phyloP scores from a whole-genome alignment of 2,329 filamentous ascomycete species.

The Trichoderma koningiopsis region DNA sequence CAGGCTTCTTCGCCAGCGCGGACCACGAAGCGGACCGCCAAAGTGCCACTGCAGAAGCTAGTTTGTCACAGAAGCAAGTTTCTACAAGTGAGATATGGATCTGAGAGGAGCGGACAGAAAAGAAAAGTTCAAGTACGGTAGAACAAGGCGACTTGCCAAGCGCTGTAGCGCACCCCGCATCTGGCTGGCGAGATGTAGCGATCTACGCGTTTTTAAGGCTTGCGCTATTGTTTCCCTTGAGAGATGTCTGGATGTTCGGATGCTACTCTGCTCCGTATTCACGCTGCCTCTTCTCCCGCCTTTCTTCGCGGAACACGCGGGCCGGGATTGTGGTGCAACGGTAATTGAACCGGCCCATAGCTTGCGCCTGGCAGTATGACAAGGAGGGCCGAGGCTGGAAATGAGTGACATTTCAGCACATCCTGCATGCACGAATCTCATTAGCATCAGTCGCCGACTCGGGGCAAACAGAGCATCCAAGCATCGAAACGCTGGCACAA shows the following conservation, averaged over 20 bases:
- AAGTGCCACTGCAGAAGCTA: neutral
- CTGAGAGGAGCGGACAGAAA: neutral
- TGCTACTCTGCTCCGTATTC: constrained; percentile 2
- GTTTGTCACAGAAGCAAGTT: neutral
- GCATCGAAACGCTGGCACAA: neutral
- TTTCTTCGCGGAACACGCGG: neutral
- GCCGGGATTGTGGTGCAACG: neutral
- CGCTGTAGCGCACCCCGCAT: constrained; percentile 16
- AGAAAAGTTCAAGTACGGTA: neutral
- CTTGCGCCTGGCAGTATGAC: neutral
- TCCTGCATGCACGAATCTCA: neutral
- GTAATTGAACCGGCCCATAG: neutral
- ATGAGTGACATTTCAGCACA: neutral
- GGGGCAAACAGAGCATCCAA: neutral
- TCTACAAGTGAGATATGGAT: neutral
- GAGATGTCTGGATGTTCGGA: neutral
- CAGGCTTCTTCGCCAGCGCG: neutral
- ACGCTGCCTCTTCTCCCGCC: neutral
- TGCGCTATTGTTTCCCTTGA: neutral
- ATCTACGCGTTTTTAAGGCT: constrained; percentile 1
- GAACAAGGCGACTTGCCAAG: neutral
- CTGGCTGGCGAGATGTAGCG: neutral
- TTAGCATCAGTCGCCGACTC: neutral
- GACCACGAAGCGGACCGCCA: neutral
- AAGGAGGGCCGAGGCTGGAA: neutral